Base-by-base conservation (phyloP, 306 rosid species). In the Begonia peltatifolia region DNA sequence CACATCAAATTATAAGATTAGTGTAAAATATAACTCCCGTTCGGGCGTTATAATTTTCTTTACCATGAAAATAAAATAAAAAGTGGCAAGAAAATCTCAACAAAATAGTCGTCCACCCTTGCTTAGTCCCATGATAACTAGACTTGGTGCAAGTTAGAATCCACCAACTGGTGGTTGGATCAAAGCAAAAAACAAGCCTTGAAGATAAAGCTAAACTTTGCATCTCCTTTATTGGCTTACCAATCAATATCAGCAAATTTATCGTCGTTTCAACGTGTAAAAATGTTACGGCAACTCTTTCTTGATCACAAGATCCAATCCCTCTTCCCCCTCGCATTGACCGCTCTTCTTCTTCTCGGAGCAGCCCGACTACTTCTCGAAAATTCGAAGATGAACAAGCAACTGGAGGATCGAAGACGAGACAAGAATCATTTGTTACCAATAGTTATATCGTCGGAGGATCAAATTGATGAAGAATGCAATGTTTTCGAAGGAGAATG, bases 111-210 rank as follows among this genome's bases (percentile, higher is more conserved):
- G 2, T 20, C 23, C 23, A 20, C 23, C 23, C 4, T 20, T 20
- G 23, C 23, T 20, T 20, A 20, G 23, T 20, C 23, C 2, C 2
- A 20, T 20, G 4, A 20, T 2, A 20, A 20, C 23, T 20, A 20
- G 23, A 20, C 23, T 20, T 17, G 54, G 47, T 16, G n/a, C 58
- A 17, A 17, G 62, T 14, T 48, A 60, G 43, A 80, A 80, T 79
- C 75, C 23, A 90, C 90, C 86, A 78, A 82, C 95, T 68, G 80
- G 83, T 72, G 71, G 97, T 82, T 89, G 73, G 58, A 63, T 69
- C 52, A 56, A 65, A 63, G 14, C 9, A 46, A 50, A 52, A 62
- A 2, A 20, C 23, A 20, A 20, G 23, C 23, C 23, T 20, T 20
- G 23, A 20, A 20, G 2, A 20, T 20, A 20, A 20, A 20, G 23